Evolutionary conservation across 108 stramenopile genomes (phyloP).

Genomic region (Skeletonema menzelii): DNA sequence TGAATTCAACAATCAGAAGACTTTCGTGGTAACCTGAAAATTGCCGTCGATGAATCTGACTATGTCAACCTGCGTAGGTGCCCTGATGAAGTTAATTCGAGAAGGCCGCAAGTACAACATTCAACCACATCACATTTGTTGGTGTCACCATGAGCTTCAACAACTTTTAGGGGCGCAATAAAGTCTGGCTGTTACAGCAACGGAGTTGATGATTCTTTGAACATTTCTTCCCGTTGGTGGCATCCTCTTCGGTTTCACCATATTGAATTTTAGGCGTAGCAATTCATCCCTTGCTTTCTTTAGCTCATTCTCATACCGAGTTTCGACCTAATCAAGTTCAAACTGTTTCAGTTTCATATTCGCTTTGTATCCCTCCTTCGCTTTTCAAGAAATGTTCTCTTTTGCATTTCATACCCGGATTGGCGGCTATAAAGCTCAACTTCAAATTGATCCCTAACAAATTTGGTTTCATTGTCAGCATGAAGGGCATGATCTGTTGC

Average conservation of each 20-base stretch:
- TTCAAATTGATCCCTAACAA: slow-evolving; percentile 15
- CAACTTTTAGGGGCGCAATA: too few species aligned
- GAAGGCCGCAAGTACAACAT: too few species aligned
- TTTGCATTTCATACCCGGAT: slow-evolving; percentile 24
- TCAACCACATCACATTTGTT: too few species aligned
- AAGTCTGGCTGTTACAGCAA: too few species aligned
- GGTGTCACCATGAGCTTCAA: too few species aligned
- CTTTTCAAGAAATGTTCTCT: slow-evolving; percentile 30
- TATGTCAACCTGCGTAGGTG: too few species aligned
- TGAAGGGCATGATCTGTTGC: slow-evolving; percentile 23
- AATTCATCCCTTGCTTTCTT: slow-evolving; percentile 5
- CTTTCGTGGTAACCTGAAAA: too few species aligned
- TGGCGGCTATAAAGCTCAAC: slow-evolving; percentile 16
- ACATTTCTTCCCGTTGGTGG: background rate
- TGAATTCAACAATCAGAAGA: too few species aligned
- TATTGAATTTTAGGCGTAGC: background rate
- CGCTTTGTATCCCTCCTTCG: slow-evolving; percentile 21
- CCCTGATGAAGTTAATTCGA: too few species aligned
- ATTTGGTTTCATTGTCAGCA: slow-evolving; percentile 12
- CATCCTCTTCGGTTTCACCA: background rate
- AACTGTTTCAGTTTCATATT: slow-evolving; percentile 2
- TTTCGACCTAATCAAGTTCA: slow-evolving; percentile 17
- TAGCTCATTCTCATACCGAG: slow-evolving; percentile 9
- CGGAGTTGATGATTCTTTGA: too few species aligned
- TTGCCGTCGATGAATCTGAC: too few species aligned